phyloP scores from a whole-genome alignment of 371 early-diverging fungal genomes.

The Lichtheimia corymbifera region DNA sequence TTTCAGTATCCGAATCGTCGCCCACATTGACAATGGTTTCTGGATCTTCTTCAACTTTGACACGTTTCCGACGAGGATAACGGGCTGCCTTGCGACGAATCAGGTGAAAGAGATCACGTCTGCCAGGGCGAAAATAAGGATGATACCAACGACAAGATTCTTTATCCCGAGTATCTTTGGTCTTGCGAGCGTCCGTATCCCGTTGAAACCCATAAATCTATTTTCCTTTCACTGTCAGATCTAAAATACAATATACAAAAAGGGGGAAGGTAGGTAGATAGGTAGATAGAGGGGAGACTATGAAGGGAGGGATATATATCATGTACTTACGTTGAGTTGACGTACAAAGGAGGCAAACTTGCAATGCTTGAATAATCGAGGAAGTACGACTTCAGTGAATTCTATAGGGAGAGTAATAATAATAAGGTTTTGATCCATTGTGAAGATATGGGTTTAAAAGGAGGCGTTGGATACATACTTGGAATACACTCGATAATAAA shows the following conservation, averaged over 20 bases:
- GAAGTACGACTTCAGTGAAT: slow-evolving; percentile 52
- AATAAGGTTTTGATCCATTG: neutral
- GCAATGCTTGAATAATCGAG: slow-evolving; percentile 55
- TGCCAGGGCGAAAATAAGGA: slow-evolving; percentile 46
- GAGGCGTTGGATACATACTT: slow-evolving; percentile 26
- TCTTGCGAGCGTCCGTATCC: slow-evolving; percentile 57
- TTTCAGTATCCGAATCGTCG: slow-evolving; percentile 37
- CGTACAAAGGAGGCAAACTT: slow-evolving; percentile 60
- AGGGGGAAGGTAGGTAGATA: too few species aligned
- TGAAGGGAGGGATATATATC: neutral
- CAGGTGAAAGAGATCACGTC: slow-evolving; percentile 50
- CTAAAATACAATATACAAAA: neutral
- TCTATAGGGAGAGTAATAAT: slow-evolving; percentile 22
- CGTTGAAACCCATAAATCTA: slow-evolving; percentile 60
- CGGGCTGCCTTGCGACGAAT: slow-evolving; percentile 51
- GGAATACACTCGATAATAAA: slow-evolving; percentile 53
- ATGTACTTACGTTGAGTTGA: slow-evolving; percentile 47
- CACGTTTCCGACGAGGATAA: slow-evolving; percentile 34
- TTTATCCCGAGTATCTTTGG: slow-evolving; percentile 53
- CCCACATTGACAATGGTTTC: slow-evolving; percentile 41
- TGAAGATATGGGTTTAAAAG: neutral
- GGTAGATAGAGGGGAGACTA: neutral
- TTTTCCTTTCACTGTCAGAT: neutral
- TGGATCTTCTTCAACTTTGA: slow-evolving; percentile 30
- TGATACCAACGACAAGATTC: slow-evolving; percentile 56